A percentile compares a stretch with the other conserved stretches of the same genome.
phyloP scores from a whole-genome alignment of 345 rosid genomes.

The Pseudoturritis turrita region DNA sequence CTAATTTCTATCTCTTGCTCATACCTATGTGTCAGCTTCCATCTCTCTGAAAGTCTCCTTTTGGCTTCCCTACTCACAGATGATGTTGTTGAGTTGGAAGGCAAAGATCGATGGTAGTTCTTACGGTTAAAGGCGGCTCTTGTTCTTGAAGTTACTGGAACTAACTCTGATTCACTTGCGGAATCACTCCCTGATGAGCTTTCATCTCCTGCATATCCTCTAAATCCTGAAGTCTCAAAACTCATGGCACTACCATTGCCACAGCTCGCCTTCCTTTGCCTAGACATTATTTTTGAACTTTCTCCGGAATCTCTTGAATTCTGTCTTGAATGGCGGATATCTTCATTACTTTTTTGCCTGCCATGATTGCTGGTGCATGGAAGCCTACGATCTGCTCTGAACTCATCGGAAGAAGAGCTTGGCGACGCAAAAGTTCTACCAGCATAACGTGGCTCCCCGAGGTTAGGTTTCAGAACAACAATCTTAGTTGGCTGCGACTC shows the following conservation, averaged over 20 bases:
- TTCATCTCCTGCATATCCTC: constrained; percentile 76
- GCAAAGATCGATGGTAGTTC: constrained; percentile 35
- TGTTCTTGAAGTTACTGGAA: constrained; percentile 40
- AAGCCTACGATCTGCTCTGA: constrained; percentile 43
- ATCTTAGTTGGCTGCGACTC: constrained; percentile 61
- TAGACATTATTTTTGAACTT: constrained; percentile 58
- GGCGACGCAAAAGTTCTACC: constrained; percentile 45
- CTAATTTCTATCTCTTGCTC: constrained; percentile 49
- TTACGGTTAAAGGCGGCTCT: constrained; percentile 43
- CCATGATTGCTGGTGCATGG: constrained; percentile 36
- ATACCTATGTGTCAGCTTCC: constrained; percentile 72
- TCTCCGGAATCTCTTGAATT: constrained; percentile 63
- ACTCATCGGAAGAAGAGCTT: constrained; percentile 45
- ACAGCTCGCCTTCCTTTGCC: constrained; percentile 51
- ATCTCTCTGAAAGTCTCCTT: constrained; percentile 92
- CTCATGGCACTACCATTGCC: constrained; percentile 36
- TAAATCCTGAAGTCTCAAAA: constrained; percentile 43
- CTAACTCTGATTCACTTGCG: constrained; percentile 57
- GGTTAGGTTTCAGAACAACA: constrained; percentile 86
- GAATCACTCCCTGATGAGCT: constrained; percentile 83
- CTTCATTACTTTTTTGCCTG: constrained; percentile 45
- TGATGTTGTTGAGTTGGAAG: constrained; percentile 56
- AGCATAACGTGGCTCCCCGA: constrained; percentile 51
- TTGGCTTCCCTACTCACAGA: constrained; percentile 80
- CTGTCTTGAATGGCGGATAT: constrained; percentile 44